Base-by-base conservation (phyloP, 176 grass and related monocot species). In the Hyparrhenia diplandra region DNA sequence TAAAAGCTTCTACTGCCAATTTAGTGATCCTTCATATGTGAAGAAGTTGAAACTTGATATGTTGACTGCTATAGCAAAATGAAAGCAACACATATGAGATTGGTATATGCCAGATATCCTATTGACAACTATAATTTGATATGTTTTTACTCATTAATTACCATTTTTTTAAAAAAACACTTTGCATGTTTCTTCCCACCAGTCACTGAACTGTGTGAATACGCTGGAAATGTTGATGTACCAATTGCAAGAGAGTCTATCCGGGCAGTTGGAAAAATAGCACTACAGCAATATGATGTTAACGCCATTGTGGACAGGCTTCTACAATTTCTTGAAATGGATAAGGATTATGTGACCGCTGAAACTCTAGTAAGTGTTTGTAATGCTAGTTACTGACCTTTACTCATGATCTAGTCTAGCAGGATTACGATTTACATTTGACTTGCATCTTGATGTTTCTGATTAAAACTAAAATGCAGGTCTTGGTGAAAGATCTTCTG, bases 1-100 rank as follows among this genome's bases (percentile, higher is more conserved):
- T 77, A 99, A 99, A 91, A 92, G 92, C 86, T 99, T 99, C 73
- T 99, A 99, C 85, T 99, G 97, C 85, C 97, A 99, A 41, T 99
- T 88, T 73, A 99, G 97, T 83, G 97, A 99, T 45, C 97, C 93
- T 66, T 99, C 93, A 32, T 96, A 95, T 88, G 91, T 99, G 67
- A 99, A 99, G 87, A 99, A 99, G 80, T 87, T 99, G 37, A 99
- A 99, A 89, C 97, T 99, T 82, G 97, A 99, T 60, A 99, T 99
- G 97, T 74, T 99, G 82, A 99, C 97, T 85, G 97, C 89, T 86
- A 93, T 99, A 88, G 97, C 97, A 28, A n/a, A 99, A 99, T 87
- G 97, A 99, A 85, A 99, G 93, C 87, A 99, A 99, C 78, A 99
- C 97, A 17, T 99, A 93, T 75, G 93, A 96, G 90, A 99, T 96